These are phyloP conservation scores for Backusella sp. DNA, from an alignment of 192 early-diverging fungal genomes.

Conservation along the genomic window DNA sequence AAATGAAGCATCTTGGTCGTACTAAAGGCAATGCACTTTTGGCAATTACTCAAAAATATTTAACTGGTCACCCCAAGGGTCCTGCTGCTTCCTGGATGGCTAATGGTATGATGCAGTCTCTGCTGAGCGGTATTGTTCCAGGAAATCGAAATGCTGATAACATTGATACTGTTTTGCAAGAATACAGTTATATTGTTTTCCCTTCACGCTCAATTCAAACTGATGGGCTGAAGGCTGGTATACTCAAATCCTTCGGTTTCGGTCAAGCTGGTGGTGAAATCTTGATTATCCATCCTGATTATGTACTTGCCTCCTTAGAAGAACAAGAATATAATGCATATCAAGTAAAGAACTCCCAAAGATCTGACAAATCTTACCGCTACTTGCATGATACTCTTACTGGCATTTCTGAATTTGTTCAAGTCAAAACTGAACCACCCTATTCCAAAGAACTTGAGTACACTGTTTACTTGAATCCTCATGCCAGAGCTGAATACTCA, in stretches of 20 bases:
- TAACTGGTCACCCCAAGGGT: conserved; percentile 97
- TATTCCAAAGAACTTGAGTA: conserved; percentile 81
- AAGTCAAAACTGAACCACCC: conserved; percentile 83
- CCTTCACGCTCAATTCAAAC: conserved; percentile 86
- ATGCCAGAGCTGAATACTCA: conserved; percentile 80
- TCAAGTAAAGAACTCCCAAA: conserved; percentile 58
- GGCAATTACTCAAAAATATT: conserved; percentile 86
- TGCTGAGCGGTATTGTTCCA: conserved; percentile 85
- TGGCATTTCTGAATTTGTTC: conserved; percentile 77
- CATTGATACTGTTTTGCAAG: conserved; percentile 67
- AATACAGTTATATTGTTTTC: conserved; percentile 82
- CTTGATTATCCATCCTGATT: conserved; percentile 86
- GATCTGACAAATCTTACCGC: conserved; percentile 80
- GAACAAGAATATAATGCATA: conserved; percentile 71
- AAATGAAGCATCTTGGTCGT: conserved; percentile 87
- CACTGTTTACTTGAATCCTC: conserved; percentile 84
- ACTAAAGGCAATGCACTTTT: conserved; percentile 77
- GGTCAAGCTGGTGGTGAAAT: conserved; percentile 93
- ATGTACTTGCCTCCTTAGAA: conserved; percentile 74
- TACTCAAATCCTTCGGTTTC: conserved; percentile 94
- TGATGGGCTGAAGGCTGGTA: conserved; percentile 83
- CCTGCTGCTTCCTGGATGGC: conserved; percentile 97
- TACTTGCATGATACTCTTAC: conserved; percentile 89
- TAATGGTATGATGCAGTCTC: conserved; percentile 85
- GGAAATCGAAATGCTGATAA: conserved; percentile 94